A percentile compares a stretch with the other conserved stretches of the same genome.
Evolutionary conservation across 2,329 filamentous ascomycete genomes (phyloP).

Genomic region (Beauveria pseudobassiana): DNA sequence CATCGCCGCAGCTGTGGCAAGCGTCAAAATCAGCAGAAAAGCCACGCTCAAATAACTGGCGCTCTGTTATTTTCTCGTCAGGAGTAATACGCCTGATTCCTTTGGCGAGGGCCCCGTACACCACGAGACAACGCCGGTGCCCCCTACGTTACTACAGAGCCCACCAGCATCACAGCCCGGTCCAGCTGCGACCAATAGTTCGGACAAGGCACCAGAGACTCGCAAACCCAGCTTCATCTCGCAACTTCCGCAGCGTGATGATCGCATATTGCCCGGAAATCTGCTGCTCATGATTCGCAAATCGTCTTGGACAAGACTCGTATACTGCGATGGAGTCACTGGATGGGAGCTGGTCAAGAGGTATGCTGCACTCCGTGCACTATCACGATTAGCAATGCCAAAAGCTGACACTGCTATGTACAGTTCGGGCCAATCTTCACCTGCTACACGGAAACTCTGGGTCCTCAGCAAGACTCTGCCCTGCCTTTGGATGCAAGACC

Average conservation of each 20-base stretch:
- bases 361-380: conserved; percentile 15
- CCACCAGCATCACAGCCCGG: not conserved
- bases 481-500: conserved; percentile 18
- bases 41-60: conserved; percentile 1
- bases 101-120: not conserved
- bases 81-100: not conserved
- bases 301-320: conserved; percentile 29
- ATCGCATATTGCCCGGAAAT: not conserved
- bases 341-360: conserved; percentile 24
- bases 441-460: conserved; percentile 21
- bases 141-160: not conserved
- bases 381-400: not conserved
- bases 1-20: conserved; percentile 5
- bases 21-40: not conserved
- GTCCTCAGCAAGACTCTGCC: conserved; percentile 13
- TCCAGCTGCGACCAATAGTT: not conserved
- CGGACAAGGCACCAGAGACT: not conserved
- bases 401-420: not conserved
- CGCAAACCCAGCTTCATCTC: not conserved
- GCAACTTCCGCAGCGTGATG: not conserved
- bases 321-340: conserved; percentile 25
- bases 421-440: conserved; percentile 23
- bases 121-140: not conserved
- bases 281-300: conserved; percentile 19
- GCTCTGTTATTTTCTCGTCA: not conserved